Evolutionary conservation across 192 early-diverging fungal species (phyloP), one percentile per base, ranked within the genome.

Genomic region (Mortierella antarctica): DNA sequence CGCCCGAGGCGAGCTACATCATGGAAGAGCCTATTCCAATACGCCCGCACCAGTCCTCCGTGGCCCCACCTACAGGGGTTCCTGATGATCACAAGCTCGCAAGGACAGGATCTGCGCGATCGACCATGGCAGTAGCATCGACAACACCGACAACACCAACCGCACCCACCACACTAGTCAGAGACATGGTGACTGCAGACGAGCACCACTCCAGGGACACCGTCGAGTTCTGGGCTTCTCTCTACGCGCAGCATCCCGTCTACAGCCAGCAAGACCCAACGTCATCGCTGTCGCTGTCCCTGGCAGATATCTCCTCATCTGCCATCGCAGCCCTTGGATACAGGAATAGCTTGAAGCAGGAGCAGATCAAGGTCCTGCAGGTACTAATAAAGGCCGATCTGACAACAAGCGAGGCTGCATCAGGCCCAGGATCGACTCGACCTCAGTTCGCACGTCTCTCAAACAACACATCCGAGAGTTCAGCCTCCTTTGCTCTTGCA

Each of bases 161-260:
- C 31, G 31, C 41, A 12, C 20, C 39, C 31, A 21, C 57, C 7
- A 9, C 21, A 42, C 39, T 14, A 31, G 39, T 17, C 40, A 41
- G 17, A 31, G 31, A 31, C 31, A 31, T 31, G 31, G 31, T 31
- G 31, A 31, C 31, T 1, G 31, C 31, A 31, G 31, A 31, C 31
- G 31, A 31, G 31, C 31, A 31, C 31, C 42, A 74, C 44, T 60
- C 51, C 14, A 45, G 64, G 41, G 73, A 67, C n/a, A 52, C 61
- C 44, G 54, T 66, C 11, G 73, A 74, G 46, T 74, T 74, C 17
- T 74, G 73, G 73, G 64, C 73, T 2, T 74, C 73, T 2, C 73
- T 74, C 40, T 74, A 74, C 62, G 73, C 73, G 5, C 73, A 74
- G 59, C 73, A 74, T 40, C 49, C 57, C 0, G 65, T 74, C 44